These are phyloP conservation scores for Physcomitrellopsis africana DNA, from an alignment of 225 moss, liverwort and hornwort species.

Conservation along the genomic window DNA sequence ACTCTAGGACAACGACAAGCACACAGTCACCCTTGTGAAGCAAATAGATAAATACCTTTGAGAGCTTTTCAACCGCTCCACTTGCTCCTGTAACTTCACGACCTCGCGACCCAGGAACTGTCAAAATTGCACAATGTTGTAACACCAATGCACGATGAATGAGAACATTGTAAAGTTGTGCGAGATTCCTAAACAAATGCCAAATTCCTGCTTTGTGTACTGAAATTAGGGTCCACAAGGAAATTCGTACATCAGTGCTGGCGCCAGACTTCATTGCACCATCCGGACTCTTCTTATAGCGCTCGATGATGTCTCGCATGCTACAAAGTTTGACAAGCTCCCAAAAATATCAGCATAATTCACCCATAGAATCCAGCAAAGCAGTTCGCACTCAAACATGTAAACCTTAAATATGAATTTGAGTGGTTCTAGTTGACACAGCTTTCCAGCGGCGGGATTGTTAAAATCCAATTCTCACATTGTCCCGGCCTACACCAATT, in stretches of 20 bases:
- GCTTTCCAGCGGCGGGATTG: slow-evolving; percentile 6
- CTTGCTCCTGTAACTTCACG: slow-evolving; percentile 54
- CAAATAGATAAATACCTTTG: slow-evolving; percentile 34
- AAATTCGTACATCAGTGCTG: slow-evolving; percentile 43
- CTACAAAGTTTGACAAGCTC: slow-evolving; percentile 30
- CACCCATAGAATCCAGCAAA: slow-evolving; percentile 6
- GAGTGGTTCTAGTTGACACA: neutral
- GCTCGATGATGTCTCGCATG: slow-evolving; percentile 62
- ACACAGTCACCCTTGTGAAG: neutral
- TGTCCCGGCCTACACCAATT: neutral
- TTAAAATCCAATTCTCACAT: neutral
- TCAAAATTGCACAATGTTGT: slow-evolving; percentile 31
- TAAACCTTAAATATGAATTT: slow-evolving; percentile 36
- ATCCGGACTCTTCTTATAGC: slow-evolving; percentile 54
- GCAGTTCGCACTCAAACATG: neutral
- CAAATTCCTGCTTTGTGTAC: neutral
- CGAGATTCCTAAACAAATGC: neutral
- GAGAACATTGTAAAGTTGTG: neutral
- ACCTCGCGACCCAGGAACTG: slow-evolving; percentile 58
- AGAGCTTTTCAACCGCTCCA: slow-evolving; percentile 51
- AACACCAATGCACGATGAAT: slow-evolving; percentile 9
- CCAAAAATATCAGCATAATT: neutral
- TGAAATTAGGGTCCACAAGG: neutral
- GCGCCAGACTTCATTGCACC: slow-evolving; percentile 35
- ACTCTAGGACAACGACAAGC: neutral